Conservation (phyloP, 129 eudicot species). For the Artemisia tridentata region DNA sequence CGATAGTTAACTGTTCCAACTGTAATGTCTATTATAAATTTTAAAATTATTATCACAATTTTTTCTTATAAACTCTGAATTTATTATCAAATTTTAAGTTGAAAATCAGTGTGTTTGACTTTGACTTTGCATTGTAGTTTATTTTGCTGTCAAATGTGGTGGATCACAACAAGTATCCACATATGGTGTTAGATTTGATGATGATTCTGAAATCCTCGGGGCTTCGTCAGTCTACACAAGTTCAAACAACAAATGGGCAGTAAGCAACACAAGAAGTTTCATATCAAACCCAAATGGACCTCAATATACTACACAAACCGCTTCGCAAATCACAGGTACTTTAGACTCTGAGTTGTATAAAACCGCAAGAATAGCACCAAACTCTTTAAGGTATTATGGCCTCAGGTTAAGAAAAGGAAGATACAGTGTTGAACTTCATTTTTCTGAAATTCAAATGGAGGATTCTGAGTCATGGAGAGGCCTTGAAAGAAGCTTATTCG, state of each 20-base stretch:
- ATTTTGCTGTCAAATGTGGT: conserved; percentile 67
- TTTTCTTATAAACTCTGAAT: too few relatives aligned
- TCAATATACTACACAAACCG: conserved; percentile 37
- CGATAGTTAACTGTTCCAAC: too few relatives aligned
- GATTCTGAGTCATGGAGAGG: too few relatives aligned
- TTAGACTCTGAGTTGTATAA: conserved; percentile 67
- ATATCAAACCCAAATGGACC: conserved; percentile 68
- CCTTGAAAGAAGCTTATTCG: too few relatives aligned
- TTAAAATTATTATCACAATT: too few relatives aligned
- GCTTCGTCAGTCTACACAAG: conserved; percentile 58
- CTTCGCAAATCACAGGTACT: conserved; percentile 56
- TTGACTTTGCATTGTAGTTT: conserved; percentile 39
- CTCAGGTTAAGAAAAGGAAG: too few relatives aligned
- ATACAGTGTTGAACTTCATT: too few relatives aligned
- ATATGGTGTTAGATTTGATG: conserved; percentile 41
- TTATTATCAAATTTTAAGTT: not conserved
- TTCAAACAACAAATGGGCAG: conserved; percentile 49
- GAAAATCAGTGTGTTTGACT: conserved; percentile 9
- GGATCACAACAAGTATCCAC: conserved; percentile 47
- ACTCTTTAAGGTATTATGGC: too few relatives aligned
- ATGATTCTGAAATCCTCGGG: conserved; percentile 62
- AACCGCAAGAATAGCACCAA: conserved; percentile 51
- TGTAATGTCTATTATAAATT: too few relatives aligned
- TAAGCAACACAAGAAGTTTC: conserved; percentile 59
- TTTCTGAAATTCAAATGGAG: too few relatives aligned